phyloP scores from a whole-genome alignment of 192 early-diverging fungal species.

The Rhizoclosmatium sp. region DNA sequence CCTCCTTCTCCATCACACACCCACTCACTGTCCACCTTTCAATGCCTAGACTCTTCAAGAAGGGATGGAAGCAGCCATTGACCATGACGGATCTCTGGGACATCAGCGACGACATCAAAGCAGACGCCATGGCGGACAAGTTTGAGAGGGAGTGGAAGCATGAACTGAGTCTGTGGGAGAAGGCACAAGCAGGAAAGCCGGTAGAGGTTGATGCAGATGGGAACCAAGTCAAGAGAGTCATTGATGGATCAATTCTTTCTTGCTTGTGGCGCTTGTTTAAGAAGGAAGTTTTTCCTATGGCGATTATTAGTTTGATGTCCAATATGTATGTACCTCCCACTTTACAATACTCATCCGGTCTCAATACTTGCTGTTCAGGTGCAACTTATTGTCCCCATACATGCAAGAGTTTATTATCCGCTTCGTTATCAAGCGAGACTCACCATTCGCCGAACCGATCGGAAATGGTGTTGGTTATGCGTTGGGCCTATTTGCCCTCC shows the following conservation, averaged over 20 bases:
- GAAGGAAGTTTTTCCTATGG: constrained; percentile 21
- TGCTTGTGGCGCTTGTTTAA: not conserved
- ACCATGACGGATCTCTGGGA: constrained; percentile 64
- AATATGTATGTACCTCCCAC: constrained; percentile 34
- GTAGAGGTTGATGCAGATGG: not conserved
- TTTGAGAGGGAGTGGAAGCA: constrained; percentile 49
- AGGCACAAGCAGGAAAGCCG: not conserved
- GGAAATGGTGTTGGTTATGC: constrained; percentile 6
- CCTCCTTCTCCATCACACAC: not conserved
- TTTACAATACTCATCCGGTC: too few relatives aligned
- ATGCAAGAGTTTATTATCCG: constrained; percentile 51
- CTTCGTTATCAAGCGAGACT: constrained; percentile 20
- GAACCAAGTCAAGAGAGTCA: not conserved
- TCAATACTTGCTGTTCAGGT: not conserved
- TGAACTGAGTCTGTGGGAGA: not conserved
- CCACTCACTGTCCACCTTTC: not conserved
- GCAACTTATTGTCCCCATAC: constrained; percentile 47
- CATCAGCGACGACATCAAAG: constrained; percentile 42
- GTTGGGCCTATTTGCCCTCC: constrained; percentile 6
- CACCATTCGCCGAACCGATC: not conserved
- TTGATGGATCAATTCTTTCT: not conserved
- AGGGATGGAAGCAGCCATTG: constrained; percentile 60
- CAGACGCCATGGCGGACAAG: constrained; percentile 27
- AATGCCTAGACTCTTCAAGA: constrained; percentile 11
- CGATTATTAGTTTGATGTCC: constrained; percentile 40